Percentiles rank a stretch among this genome's conserved stretches.
phyloP scores from a whole-genome alignment of 306 rosid species.

The Vigna reflexopilosa region DNA sequence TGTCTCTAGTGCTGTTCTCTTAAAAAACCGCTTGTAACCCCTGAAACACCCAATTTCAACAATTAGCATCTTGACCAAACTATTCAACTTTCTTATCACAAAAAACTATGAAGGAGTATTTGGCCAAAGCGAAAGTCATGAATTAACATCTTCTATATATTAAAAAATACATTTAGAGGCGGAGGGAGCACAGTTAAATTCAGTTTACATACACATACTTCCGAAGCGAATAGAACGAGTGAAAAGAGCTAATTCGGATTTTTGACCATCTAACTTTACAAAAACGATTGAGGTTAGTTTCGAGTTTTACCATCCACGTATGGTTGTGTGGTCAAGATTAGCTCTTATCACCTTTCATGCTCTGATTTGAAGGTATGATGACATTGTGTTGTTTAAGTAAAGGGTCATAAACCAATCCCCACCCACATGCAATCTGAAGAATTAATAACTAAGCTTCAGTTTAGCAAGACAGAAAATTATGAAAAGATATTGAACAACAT shows the following conservation, averaged over 20 bases:
- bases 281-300: neutral
- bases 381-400: neutral
- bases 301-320: constrained; percentile 15
- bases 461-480: neutral
- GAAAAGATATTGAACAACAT: neutral
- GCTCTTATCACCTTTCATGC: constrained; percentile 4
- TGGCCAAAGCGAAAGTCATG: neutral
- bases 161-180: neutral
- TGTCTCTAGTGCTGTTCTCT: constrained; percentile 73
- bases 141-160: neutral
- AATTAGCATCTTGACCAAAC: constrained; percentile 29
- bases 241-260: constrained; percentile 5
- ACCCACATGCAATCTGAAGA: constrained; percentile 21
- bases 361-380: neutral
- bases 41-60: constrained; percentile 53
- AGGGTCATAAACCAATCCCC: constrained; percentile 2
- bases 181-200: neutral
- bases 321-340: constrained; percentile 20
- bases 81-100: constrained; percentile 19
- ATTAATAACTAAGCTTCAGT: constrained; percentile 18
- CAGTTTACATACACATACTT: neutral
- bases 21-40: constrained; percentile 90
- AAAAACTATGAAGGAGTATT: constrained; percentile 26
- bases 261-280: constrained; percentile 9
- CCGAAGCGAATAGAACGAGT: neutral